These are phyloP conservation scores for Coemansia sp. DNA, from an alignment of 192 early-diverging fungal species.

Conservation along the genomic window DNA sequence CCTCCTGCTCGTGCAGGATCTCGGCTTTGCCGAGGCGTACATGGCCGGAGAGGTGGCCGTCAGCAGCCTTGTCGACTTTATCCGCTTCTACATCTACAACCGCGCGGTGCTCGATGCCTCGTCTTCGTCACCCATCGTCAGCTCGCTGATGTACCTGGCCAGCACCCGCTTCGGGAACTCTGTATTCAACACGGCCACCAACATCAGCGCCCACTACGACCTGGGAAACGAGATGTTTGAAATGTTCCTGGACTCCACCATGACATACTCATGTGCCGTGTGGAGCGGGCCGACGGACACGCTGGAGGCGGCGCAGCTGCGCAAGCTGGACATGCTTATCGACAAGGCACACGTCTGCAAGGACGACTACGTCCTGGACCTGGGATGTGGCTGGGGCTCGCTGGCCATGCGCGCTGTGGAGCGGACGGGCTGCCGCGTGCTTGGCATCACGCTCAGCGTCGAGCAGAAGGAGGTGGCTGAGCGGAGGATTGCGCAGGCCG, in stretches of 20 bases:
- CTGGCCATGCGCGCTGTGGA: constrained; percentile 65
- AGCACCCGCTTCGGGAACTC: constrained; percentile 65
- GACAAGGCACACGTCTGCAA: constrained; percentile 55
- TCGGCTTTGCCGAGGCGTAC: constrained; percentile 73
- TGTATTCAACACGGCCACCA: constrained; percentile 58
- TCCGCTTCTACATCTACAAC: constrained; percentile 63
- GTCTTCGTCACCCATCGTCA: constrained; percentile 55
- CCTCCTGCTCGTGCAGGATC: constrained; percentile 44
- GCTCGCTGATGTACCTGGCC: constrained; percentile 56
- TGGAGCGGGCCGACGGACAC: constrained; percentile 58
- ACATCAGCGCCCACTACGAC: constrained; percentile 74
- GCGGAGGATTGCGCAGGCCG: constrained; percentile 59
- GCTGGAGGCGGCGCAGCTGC: constrained; percentile 63
- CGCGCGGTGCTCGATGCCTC: constrained; percentile 49
- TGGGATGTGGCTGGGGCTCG: constrained; percentile 75
- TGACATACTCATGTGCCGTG: constrained; percentile 75
- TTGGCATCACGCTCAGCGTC: constrained; percentile 62
- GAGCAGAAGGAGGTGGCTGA: constrained; percentile 68
- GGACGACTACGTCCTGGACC: constrained; percentile 65
- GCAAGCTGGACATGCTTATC: constrained; percentile 63
- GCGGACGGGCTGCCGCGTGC: constrained; percentile 59
- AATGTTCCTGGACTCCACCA: constrained; percentile 62
- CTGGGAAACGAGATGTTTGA: constrained; percentile 75
- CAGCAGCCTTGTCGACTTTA: constrained; percentile 57
- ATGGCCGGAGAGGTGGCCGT: constrained; percentile 65